Evolutionary conservation across 176 grass and related monocot species (phyloP), one percentile per base, ranked within the genome.

Genomic region (Phoenix dactylifera): DNA sequence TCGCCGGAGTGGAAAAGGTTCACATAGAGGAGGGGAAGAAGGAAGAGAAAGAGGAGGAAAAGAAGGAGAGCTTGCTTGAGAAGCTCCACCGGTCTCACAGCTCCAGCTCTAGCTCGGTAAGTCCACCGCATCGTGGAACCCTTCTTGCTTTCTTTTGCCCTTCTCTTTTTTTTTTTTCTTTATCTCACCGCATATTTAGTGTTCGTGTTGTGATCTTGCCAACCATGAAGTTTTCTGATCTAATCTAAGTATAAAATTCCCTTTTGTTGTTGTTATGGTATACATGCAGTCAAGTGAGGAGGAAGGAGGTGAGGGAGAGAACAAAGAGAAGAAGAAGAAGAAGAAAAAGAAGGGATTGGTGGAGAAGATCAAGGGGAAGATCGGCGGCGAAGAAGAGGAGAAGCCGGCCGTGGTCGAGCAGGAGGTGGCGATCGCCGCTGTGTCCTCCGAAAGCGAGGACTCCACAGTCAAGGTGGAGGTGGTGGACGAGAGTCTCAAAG

Each of bases 271-370:
- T n/a, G 10, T 25, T 57, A 26, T 22, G 16, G 59, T 18, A 16
- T 66, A 6, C 80, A 14, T 66, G 5, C 80, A 96, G 91, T 90
- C 86, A 22, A 89, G 85, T 53, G 93, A 93, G 5, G 94, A 99
- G 68, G 94, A 98, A 58, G 89, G 75, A 58, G 73, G 68, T 51
- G 86, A 83, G 25, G 85, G 86, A 7, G 88, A 89, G 52, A 81
- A 74, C 68, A 77, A 80, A 0, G 72, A 84, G 78, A 98, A 89
- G 88, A 93, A 73, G 73, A 93, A 73, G 73, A 93, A 82, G 69
- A 93, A 82, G 69, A 98, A 88, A 72, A 91, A 98, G 85, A 93
- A 89, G 82, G 88, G 82, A 1, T 82, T 99, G 20, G 92, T 89
- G 69, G 94, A 86, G 63, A 98, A 98, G 82, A 71, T 98, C 63